A percentile compares a stretch with the other conserved stretches of the same genome.
phyloP scores from a whole-genome alignment of 257 asterid genomes.

The Leptodermis oblonga region DNA sequence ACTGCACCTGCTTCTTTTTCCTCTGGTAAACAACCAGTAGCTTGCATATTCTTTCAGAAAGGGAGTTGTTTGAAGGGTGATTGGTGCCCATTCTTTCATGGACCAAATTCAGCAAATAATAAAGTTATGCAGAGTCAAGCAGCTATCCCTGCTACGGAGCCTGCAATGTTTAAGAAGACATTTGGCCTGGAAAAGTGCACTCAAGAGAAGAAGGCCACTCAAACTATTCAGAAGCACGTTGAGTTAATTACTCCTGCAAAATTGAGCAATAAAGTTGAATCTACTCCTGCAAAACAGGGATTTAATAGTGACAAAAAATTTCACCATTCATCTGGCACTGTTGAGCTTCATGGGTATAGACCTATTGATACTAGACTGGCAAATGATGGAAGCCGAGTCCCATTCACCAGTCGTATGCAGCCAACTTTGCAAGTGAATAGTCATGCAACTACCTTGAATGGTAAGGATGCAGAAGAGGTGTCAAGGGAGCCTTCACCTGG shows the following conservation, averaged over 20 bases:
- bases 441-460: constrained; percentile 13
- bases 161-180: constrained; percentile 21
- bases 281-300: constrained; percentile 36
- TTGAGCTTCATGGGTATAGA: constrained; percentile 19
- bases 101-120: constrained; percentile 40
- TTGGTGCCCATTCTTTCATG: constrained; percentile 79
- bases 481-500: constrained; percentile 97
- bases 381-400: constrained; percentile 14
- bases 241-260: constrained; percentile 27
- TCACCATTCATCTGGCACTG: constrained; percentile 9
- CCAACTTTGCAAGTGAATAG: constrained; percentile 23
- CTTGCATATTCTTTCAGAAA: constrained; percentile 77
- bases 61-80: constrained; percentile 78
- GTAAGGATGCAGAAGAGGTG: constrained; percentile 39
- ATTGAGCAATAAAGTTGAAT: constrained; percentile 26
- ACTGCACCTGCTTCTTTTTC: constrained; percentile 35
- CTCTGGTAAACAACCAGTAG: constrained; percentile 54
- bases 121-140: constrained; percentile 36
- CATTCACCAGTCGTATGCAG: constrained; percentile 21
- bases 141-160: constrained; percentile 15
- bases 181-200: constrained; percentile 26
- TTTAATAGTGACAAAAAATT: constrained; percentile 17
- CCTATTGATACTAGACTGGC: constrained; percentile 16
- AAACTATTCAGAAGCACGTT: constrained; percentile 32
- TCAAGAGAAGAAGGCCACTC: constrained; percentile 35